These are phyloP conservation scores for Pterocarpus santalinus DNA, from an alignment of 306 rosid species.

Conservation along the genomic window DNA sequence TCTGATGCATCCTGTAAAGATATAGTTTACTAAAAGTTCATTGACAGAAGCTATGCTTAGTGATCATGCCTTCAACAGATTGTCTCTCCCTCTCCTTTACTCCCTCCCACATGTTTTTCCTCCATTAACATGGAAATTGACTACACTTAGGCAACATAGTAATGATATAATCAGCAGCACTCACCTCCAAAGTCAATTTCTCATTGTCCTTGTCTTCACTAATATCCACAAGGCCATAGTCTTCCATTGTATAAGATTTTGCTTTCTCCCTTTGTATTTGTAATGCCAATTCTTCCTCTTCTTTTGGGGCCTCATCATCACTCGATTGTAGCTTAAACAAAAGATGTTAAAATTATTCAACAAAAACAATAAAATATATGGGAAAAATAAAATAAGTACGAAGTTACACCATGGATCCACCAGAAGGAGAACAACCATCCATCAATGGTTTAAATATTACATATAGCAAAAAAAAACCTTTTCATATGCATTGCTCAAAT, in stretches of 20 bases:
- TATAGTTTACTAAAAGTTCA: slow-evolving; percentile 34
- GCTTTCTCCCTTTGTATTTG: slow-evolving; percentile 69
- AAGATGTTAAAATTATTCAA: slow-evolving; percentile 41
- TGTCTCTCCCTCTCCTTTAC: slow-evolving; percentile 19
- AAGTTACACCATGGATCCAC: neutral
- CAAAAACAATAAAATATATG: slow-evolving; percentile 38
- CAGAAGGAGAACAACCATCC: slow-evolving; percentile 1
- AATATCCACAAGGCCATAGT: slow-evolving; percentile 68
- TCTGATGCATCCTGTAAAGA: slow-evolving; percentile 69
- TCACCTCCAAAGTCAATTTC: slow-evolving; percentile 68
- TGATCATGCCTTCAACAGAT: neutral
- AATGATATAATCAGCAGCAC: slow-evolving; percentile 32
- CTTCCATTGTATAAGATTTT: slow-evolving; percentile 62
- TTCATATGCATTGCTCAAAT: slow-evolving; percentile 24
- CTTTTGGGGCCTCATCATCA: slow-evolving; percentile 78
- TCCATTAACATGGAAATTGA: slow-evolving; percentile 18
- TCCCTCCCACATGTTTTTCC: neutral
- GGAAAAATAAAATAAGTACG: slow-evolving; percentile 15
- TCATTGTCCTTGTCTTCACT: slow-evolving; percentile 55
- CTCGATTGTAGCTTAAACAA: slow-evolving; percentile 67
- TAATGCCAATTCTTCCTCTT: slow-evolving; percentile 78
- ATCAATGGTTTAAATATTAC: neutral
- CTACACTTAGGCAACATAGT: slow-evolving; percentile 18
- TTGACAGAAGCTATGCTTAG: slow-evolving; percentile 28
- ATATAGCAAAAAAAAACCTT: slow-evolving; percentile 3